phyloP scores from a whole-genome alignment of 345 rosid species.

The Punica granatum region DNA sequence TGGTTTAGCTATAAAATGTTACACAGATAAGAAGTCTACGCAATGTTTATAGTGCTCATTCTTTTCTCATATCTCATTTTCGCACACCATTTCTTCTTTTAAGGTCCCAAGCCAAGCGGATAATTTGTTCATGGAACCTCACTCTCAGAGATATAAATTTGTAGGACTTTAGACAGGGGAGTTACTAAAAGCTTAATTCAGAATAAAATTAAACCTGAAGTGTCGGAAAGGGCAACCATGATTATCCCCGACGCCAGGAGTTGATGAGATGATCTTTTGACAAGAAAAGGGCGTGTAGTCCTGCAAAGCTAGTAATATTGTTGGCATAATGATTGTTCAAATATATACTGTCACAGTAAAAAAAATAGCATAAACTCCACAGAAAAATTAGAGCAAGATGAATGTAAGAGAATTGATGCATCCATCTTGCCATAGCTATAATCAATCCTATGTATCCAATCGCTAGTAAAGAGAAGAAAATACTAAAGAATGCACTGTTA shows the following conservation, averaged over 20 bases:
- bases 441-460: background rate
- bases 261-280: conserved; percentile 66
- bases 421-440: background rate
- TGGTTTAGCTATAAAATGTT: background rate
- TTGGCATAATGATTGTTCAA: background rate
- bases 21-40: background rate
- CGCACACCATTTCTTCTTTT: background rate
- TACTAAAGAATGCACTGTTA: background rate
- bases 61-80: background rate
- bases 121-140: background rate
- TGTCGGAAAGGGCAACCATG: conserved; percentile 95
- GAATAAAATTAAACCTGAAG: conserved; percentile 51
- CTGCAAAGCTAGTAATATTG: conserved; percentile 28
- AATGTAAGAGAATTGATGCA: background rate
- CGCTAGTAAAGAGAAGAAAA: background rate
- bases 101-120: background rate
- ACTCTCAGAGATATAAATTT: background rate
- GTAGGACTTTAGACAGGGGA: background rate
- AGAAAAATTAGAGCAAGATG: background rate
- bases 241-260: conserved; percentile 85
- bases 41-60: background rate
- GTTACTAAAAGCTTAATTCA: background rate
- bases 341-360: background rate
- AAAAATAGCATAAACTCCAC: background rate
- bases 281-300: conserved; percentile 96